Percentiles rank a stretch among this genome's conserved stretches.
These are phyloP conservation scores for Arctium minus DNA, from an alignment of 129 eudicot genomes.

Conservation along the genomic window DNA sequence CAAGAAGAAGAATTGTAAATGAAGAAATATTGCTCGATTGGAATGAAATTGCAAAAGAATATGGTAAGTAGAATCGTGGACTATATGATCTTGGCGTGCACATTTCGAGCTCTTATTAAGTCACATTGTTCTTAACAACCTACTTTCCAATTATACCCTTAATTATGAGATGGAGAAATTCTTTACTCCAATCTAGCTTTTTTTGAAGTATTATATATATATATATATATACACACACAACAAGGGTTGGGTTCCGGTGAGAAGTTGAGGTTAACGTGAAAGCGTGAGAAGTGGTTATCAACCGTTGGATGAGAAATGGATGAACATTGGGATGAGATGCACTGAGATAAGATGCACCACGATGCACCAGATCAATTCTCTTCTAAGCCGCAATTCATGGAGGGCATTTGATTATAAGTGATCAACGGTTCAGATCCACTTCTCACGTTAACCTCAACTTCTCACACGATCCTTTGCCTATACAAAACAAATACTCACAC, in stretches of 20 bases:
- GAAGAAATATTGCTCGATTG: slow-evolving; percentile 85
- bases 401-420: too few relatives aligned
- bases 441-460: too few relatives aligned
- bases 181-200: background rate
- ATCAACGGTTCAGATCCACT: too few relatives aligned
- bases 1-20: slow-evolving; percentile 25
- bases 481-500: background rate
- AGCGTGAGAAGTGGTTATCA: too few relatives aligned
- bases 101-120: background rate
- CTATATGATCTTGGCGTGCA: background rate
- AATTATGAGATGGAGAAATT: background rate
- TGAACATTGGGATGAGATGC: too few relatives aligned
- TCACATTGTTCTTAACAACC: background rate
- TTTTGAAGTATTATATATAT: background rate
- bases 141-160: background rate
- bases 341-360: too few relatives aligned
- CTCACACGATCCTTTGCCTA: too few relatives aligned
- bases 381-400: too few relatives aligned
- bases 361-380: too few relatives aligned
- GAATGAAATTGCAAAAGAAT: slow-evolving; percentile 76
- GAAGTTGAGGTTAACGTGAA: too few relatives aligned
- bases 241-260: too few relatives aligned
- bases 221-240: background rate
- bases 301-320: too few relatives aligned
- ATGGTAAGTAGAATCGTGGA: slow-evolving; percentile 40